Percentiles rank a stretch among this genome's conserved stretches.
Evolutionary conservation across 768 basidiomycete genomes (phyloP).

Genomic region (Pulveroboletus sp.): DNA sequence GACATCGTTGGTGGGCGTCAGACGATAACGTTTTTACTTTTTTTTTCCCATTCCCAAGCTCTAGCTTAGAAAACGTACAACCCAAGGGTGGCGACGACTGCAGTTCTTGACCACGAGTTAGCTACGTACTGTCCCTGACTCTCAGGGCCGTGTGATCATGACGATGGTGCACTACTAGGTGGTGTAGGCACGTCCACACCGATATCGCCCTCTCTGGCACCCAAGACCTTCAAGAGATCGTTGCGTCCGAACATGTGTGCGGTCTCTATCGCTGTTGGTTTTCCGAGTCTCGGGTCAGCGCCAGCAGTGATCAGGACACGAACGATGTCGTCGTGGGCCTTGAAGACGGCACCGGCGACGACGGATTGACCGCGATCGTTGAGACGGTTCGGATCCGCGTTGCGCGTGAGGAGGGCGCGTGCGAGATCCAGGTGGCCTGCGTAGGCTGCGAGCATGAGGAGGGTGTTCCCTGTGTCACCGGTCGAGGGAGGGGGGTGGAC

Average conservation of each 20-base stretch:
- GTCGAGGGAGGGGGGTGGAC: no score
- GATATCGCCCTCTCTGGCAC: slow-evolving; percentile 53
- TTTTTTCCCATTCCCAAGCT: neutral
- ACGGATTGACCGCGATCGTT: slow-evolving; percentile 74
- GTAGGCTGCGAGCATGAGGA: slow-evolving; percentile 77
- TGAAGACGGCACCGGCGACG: slow-evolving; percentile 75
- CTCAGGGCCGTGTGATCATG: neutral
- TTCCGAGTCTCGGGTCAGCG: slow-evolving; percentile 63
- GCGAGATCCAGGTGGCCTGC: slow-evolving; percentile 56
- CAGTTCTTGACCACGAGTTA: neutral
- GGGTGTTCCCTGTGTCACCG: slow-evolving; percentile 58
- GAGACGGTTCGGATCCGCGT: slow-evolving; percentile 61
- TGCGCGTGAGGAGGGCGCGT: slow-evolving; percentile 46
- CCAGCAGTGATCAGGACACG: slow-evolving; percentile 44
- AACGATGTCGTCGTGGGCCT: slow-evolving; percentile 61
- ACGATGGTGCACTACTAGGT: slow-evolving; percentile 14
- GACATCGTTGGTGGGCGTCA: neutral
- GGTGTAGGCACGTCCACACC: slow-evolving; percentile 29
- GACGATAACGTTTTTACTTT: neutral
- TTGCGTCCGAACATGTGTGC: slow-evolving; percentile 63
- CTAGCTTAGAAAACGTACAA: neutral
- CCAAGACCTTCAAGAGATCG: slow-evolving; percentile 51
- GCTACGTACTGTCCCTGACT: neutral
- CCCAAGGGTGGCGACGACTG: neutral
- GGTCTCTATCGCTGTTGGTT: slow-evolving; percentile 63